Conservation (phyloP, 768 basidiomycete species). For the Mycena epipterygia region DNA sequence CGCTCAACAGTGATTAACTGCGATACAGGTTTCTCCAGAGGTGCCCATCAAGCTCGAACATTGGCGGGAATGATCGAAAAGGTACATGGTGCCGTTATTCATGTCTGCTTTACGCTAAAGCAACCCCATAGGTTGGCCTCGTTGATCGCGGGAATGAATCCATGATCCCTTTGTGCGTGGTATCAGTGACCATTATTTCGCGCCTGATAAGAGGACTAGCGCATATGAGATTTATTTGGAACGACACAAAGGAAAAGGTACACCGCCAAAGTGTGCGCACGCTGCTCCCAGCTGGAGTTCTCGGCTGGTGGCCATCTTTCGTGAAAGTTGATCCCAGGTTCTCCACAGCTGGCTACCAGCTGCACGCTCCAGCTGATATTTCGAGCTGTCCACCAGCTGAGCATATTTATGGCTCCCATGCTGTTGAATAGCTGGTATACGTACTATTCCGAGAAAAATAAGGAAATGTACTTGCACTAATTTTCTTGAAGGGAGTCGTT, state of each 20-base stretch:
- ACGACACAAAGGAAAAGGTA: constrained; percentile 11
- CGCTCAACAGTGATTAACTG: neutral
- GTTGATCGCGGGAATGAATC: neutral
- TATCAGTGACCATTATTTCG: neutral
- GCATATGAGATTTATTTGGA: constrained; percentile 13
- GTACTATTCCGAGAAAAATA: no score
- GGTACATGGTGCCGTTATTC: neutral
- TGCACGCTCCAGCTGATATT: no score
- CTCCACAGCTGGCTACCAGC: no score
- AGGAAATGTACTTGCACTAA: no score
- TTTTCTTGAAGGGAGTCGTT: no score
- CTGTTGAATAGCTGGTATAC: no score
- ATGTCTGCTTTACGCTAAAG: neutral
- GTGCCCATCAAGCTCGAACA: constrained; percentile 10
- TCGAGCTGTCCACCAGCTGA: no score
- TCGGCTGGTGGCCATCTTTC: no score
- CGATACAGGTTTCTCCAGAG: neutral
- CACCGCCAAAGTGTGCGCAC: no score
- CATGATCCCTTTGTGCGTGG: constrained; percentile 9
- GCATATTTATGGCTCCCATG: no score
- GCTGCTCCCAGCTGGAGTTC: no score
- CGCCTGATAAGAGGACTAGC: neutral
- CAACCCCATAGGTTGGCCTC: neutral
- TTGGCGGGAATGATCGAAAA: constrained; percentile 12
- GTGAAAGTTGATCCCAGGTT: no score